Percentiles rank a stretch among this genome's conserved stretches.
Evolutionary conservation across 2,329 filamentous ascomycete species (phyloP).

Genomic region (Colletotrichum eleusines): DNA sequence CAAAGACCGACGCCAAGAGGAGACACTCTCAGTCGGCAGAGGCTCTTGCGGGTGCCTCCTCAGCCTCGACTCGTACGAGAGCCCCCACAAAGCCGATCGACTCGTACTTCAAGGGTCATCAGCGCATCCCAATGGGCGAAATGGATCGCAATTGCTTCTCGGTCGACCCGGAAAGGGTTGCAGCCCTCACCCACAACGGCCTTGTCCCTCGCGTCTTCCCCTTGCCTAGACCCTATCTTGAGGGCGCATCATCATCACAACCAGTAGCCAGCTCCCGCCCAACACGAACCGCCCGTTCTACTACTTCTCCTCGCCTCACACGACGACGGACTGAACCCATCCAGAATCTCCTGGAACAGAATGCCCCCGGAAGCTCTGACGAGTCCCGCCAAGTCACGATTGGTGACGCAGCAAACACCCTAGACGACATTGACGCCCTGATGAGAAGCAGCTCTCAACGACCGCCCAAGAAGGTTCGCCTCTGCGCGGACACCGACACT

Average conservation of each 20-base stretch:
- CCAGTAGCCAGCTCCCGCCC: constrained; percentile 43
- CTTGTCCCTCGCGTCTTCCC: constrained; percentile 68
- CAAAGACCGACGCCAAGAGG: constrained; percentile 58
- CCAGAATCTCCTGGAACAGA: constrained; percentile 54
- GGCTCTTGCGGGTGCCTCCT: constrained; percentile 41
- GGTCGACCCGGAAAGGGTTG: constrained; percentile 61
- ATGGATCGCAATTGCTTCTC: constrained; percentile 73
- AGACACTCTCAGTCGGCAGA: constrained; percentile 53
- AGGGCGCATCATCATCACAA: constrained; percentile 46
- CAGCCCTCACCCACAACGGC: constrained; percentile 62
- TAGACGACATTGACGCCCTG: constrained; percentile 38
- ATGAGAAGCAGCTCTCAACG: constrained; percentile 45
- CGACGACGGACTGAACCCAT: constrained; percentile 67
- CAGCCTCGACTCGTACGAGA: constrained; percentile 42
- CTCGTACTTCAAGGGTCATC: constrained; percentile 64
- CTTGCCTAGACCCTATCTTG: constrained; percentile 68
- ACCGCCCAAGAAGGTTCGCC: constrained; percentile 68
- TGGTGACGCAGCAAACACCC: constrained; percentile 18
- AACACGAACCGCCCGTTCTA: constrained; percentile 43
- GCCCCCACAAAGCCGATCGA: constrained; percentile 63
- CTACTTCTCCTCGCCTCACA: constrained; percentile 55
- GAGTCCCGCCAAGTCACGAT: constrained; percentile 30
- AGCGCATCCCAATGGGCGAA: constrained; percentile 69
- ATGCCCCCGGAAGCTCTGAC: constrained; percentile 12
- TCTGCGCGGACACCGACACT: constrained; percentile 59